Evolutionary conservation across 202 grass and related monocot species (phyloP), one percentile per base, ranked within the genome.

Genomic region (Carex arenaria): DNA sequence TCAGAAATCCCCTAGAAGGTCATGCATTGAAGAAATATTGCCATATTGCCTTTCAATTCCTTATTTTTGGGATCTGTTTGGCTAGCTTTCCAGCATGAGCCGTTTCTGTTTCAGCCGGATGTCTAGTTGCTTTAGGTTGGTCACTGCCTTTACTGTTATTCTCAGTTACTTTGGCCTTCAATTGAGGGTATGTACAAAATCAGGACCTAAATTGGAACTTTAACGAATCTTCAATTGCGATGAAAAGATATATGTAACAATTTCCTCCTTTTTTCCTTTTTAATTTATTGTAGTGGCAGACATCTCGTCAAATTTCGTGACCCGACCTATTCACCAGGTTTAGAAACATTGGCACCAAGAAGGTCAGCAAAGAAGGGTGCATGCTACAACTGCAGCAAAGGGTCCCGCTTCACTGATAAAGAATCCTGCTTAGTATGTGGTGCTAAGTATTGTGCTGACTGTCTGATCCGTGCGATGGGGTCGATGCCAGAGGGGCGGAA

Each of bases 401-500:
- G 89, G 0, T 87, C 85, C 11, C 88, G 93, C 49, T 94, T 99
- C 81, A 84, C 86, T 28, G 93, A 93, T 49, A 99, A 89, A 87
- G 96, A 92, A 42, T 43, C 90, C 1, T 99, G 96, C 71, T 86
- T 99, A 53, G 88, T 85, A 42, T 99, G 96, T 64, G 89, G 84
- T 4, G 93, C 91, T 19, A 89, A 89, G 18, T 99, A 96, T 88
- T 99, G 96, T 54, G 23, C 67, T 4, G 74, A 78, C 0, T 99
- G 96, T 63, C 80, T 99, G 30, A 79, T 99, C 70, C 66, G 80
- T 23, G 88, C 87, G 26, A 99, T 99, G 96, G 91, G 96, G 5
- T 99, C 96, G 83, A 99, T 99, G 96, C 96, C 90, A 5, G 93
- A 99, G 84, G 93, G 96, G 0, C 86, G 96, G 64, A 96, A 99